Evolutionary conservation across 139 green algal genomes (phyloP).

Genomic region (Edaphochlamys debaryana): DNA sequence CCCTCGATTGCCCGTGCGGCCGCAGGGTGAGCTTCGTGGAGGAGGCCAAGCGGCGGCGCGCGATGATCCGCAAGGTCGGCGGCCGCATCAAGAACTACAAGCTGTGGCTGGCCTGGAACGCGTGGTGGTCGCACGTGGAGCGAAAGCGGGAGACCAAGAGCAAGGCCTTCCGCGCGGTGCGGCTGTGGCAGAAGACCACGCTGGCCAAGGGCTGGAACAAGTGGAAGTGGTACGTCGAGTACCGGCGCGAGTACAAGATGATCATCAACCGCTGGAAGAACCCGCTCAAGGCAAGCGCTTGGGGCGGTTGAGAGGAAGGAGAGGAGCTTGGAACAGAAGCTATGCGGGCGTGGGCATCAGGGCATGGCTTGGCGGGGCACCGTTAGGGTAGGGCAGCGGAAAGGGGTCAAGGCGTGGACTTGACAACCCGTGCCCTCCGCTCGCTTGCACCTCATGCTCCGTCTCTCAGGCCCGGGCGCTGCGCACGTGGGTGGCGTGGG

Average conservation of each 20-base stretch:
- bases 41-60: conserved; percentile 15
- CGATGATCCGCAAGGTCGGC: conserved; percentile 54
- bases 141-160: conserved; percentile 25
- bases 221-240: conserved; percentile 51
- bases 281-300: conserved; percentile 51
- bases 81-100: conserved; percentile 58
- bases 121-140: conserved; percentile 58
- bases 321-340: too few relatives aligned
- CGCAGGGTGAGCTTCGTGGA: conserved; percentile 3
- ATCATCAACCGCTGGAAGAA: conserved; percentile 67
- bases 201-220: conserved; percentile 53
- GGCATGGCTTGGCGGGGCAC: too few relatives aligned
- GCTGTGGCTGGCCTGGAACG: conserved; percentile 55
- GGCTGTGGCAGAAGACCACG: conserved; percentile 40
- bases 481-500: conserved; percentile 51
- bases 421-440: too few relatives aligned
- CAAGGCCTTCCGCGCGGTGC: conserved; percentile 19
- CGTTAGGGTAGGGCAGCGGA: too few relatives aligned
- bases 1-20: too few relatives aligned
- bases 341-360: too few relatives aligned
- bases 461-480: conserved; percentile 52
- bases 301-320: background rate
- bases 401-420: too few relatives aligned
- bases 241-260: conserved; percentile 38
- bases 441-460: too few relatives aligned